Evolutionary conservation across 2,329 filamentous ascomycete genomes (phyloP).

Genomic region (Emmonsiellopsis sp.): DNA sequence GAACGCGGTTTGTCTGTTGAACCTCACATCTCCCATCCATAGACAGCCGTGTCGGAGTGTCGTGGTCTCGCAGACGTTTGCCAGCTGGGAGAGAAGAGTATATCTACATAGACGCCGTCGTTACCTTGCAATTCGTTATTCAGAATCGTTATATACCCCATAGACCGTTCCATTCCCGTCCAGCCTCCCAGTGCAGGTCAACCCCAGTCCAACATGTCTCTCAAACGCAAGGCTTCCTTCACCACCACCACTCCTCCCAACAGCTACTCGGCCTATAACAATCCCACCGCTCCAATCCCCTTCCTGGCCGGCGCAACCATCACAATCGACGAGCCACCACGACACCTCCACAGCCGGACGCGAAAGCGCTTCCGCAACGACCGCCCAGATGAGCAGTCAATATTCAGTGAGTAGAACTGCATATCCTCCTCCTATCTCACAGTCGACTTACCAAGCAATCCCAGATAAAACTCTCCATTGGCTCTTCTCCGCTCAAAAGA

Average conservation of each 20-base stretch:
- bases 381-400: conserved; percentile 46
- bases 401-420: conserved; percentile 41
- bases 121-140: too few relatives aligned
- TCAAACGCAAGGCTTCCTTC: conserved; percentile 52
- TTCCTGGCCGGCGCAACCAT: conserved; percentile 16
- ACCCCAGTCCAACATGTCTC: conserved; percentile 34
- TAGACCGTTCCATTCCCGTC: background rate
- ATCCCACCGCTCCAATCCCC: conserved; percentile 15
- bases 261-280: conserved; percentile 25
- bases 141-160: background rate
- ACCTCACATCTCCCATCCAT: too few relatives aligned
- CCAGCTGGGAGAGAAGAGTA: too few relatives aligned
- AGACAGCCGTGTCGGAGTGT: too few relatives aligned
- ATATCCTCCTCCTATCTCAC: background rate
- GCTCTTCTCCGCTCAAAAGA: conserved; percentile 33
- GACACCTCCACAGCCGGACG: conserved; percentile 47
- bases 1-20: background rate
- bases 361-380: conserved; percentile 51
- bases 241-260: conserved; percentile 36
- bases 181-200: background rate
- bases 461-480: conserved; percentile 35
- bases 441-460: conserved; percentile 2
- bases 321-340: conserved; percentile 24
- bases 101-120: too few relatives aligned
- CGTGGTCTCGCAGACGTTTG: too few relatives aligned